Base-by-base conservation (phyloP, 1,139 yeast species). In the Scheffersomyces titani region DNA sequence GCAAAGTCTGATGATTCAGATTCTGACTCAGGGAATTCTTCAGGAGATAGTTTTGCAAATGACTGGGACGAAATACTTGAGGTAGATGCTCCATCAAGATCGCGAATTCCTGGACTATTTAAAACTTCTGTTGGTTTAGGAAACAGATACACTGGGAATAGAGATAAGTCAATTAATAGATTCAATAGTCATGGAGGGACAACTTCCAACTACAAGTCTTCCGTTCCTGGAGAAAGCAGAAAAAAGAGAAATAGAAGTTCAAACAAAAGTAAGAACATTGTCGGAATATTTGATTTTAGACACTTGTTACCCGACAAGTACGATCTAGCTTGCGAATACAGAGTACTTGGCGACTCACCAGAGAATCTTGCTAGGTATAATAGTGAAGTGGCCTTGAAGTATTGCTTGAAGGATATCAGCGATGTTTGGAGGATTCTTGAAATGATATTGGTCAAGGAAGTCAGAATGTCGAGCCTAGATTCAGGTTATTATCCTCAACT, bases 341-440 rank as follows among this genome's bases (percentile, higher is more conserved):
- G 87, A 51, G 83, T 92, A 1, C 71, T 86, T 54, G 96, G 96
- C 0, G 88, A 81, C 20, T 68, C 85, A 1, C 89, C 96, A 0
- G 87, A 84, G 53, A 82, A 77, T 44, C 72, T 91, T 52, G 92
- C 96, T 0, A 71, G 76, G 9, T 85, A 88, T 67, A 93, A 93
- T 68, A 84, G 92, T 3, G 74, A 75, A n/a, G 88, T 92, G 1
- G 97, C 98, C 0, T 77, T 76, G 36, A 83, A 82, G 57, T 78
- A 84, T 70, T 93, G 90, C 0, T 80, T 83, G 51, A 71, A 71
- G 3, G 92, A 87, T 44, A 78, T 90, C 5, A 86, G 90, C 18
- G 88, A 89, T 60, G 88, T 91, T 48, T 93, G 98, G 98, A 82
- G 78, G 57, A 74, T 92, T n/a, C 66, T 89, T 22, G 84, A 81